Evolutionary conservation across 163 green algal species (phyloP), one percentile per base, ranked within the genome.

Genomic region (Prototheca stagnorum): DNA sequence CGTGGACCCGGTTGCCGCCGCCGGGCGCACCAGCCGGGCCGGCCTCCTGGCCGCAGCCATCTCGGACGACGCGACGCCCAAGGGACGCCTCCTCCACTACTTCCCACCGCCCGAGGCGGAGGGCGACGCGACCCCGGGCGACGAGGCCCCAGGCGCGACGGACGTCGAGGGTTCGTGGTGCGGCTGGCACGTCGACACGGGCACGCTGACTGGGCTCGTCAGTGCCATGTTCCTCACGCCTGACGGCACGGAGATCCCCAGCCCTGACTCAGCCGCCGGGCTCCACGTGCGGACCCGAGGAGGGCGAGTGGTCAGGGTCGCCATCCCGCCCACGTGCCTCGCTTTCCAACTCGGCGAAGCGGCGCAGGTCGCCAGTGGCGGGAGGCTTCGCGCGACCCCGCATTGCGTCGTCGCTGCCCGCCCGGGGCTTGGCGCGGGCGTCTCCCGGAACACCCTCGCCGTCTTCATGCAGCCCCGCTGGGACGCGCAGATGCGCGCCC

Each of bases 391-490:
- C 28, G 80, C 81, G 17, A 92, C 81, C 3, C 77, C 72, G 7
- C 80, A 92, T 56, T 87, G 57, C 47, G 80, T 92, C 23, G 44
- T 53, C 9, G 67, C 59, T 11, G 44, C 69, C 1, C 16, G 49
- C 1, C 56, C 46, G 0, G 20, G 39, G 0, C 40, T 39, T 2
- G 62, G 68, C 0, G 41, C 19, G 1, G 67, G 64, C n/a, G 35
- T 92, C 15, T 61, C 55, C 16, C 62, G 80, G 16, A 78, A 75
- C 61, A 92, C 80, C 0, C 82, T 92, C 49, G 80, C 80, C 3
- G 58, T 89, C 14, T 92, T 92, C 62, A 88, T 92, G 79, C 80
- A 91, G 67, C 78, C 77, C 5, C 51, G 67, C 43, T 78, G 65
- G 7, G 25, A 34, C 21, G 11, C n/a, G n/a, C n/a, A n/a, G n/a